phyloP scores from a whole-genome alignment of 208 protist species.

The Leishmania guyanensis region DNA sequence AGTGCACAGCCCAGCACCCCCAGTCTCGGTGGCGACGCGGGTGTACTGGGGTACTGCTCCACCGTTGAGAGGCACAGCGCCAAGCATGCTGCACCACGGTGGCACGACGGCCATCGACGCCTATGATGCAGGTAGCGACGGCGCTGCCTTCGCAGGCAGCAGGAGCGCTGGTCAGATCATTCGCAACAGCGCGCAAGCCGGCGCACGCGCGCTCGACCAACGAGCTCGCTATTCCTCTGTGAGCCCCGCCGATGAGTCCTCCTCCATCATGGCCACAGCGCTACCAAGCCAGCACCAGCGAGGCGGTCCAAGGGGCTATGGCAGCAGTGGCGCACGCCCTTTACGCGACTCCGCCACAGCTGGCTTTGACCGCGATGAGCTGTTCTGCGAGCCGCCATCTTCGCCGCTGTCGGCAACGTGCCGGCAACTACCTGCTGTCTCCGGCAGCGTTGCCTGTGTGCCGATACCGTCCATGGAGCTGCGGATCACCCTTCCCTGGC shows the following conservation, averaged over 20 bases:
- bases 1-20: neutral
- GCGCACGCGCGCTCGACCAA: neutral
- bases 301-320: neutral
- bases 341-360: neutral
- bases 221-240: neutral
- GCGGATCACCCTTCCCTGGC: conserved; percentile 20
- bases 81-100: neutral
- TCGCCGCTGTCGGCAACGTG: neutral
- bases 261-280: neutral
- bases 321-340: neutral
- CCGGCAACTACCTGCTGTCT: neutral
- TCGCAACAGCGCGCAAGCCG: neutral
- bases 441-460: neutral
- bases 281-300: neutral
- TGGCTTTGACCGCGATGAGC: neutral
- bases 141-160: neutral
- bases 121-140: neutral
- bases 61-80: neutral
- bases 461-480: neutral
- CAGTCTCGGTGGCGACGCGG: neutral
- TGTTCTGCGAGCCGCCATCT: neutral
- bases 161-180: neutral
- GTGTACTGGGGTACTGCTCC: conserved; percentile 4
- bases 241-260: neutral
- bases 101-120: neutral